A percentile compares a stretch with the other conserved stretches of the same genome.
phyloP scores from a whole-genome alignment of 225 moss, liverwort and hornwort species.

The Asterella californica region DNA sequence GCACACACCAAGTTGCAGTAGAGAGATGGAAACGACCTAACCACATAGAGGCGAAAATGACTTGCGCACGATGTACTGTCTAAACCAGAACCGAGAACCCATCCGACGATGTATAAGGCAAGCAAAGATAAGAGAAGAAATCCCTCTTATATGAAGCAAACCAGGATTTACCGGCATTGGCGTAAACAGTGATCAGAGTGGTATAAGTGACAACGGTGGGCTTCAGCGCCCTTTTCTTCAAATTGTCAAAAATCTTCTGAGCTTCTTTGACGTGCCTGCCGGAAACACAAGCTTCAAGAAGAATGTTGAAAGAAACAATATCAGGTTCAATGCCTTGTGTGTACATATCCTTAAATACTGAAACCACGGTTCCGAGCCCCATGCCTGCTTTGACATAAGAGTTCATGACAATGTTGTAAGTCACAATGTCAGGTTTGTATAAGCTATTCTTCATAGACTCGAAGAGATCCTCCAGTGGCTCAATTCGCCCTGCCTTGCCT shows the following conservation, averaged over 20 bases:
- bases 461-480: constrained; percentile 60
- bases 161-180: constrained; percentile 55
- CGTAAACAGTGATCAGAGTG: constrained; percentile 68
- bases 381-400: constrained; percentile 69
- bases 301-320: constrained; percentile 79
- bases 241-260: constrained; percentile 64
- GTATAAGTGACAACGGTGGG: constrained; percentile 85
- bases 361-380: constrained; percentile 75
- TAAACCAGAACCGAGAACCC: neutral
- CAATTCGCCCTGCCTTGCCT: constrained; percentile 80
- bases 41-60: neutral
- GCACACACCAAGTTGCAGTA: neutral
- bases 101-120: neutral
- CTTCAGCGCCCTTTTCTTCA: constrained; percentile 78
- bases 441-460: constrained; percentile 64
- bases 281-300: constrained; percentile 79
- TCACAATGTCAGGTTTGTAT: constrained; percentile 67
- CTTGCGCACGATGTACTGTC: neutral
- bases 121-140: neutral
- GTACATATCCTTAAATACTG: constrained; percentile 83
- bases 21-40: neutral
- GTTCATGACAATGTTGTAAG: constrained; percentile 87
- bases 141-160: neutral
- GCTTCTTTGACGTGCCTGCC: constrained; percentile 79
- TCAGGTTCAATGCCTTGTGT: constrained; percentile 74